phyloP scores from a whole-genome alignment of 441 rosid genomes.

The Populus hybrid region DNA sequence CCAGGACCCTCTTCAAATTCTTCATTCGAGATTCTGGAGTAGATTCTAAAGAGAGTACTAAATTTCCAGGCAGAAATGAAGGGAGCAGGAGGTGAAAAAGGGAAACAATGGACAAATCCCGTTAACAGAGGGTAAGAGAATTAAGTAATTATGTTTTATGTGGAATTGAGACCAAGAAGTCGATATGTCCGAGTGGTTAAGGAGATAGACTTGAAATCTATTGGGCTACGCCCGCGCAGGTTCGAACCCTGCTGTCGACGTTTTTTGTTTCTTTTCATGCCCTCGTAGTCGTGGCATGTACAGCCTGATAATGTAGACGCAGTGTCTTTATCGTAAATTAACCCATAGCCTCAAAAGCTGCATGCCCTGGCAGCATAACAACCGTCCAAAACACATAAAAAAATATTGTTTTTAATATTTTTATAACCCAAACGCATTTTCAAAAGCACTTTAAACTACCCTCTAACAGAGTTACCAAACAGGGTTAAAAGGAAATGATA shows the following conservation, averaged over 20 bases:
- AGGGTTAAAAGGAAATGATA: too few species aligned
- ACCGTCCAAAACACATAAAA: background rate
- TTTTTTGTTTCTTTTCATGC: too few species aligned
- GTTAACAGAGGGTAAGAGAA: fast-evolving
- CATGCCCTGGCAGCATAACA: background rate
- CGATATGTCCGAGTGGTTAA: constrained; percentile 99
- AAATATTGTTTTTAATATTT: too few species aligned
- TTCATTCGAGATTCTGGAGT: background rate
- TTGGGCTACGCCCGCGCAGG: constrained; percentile 95
- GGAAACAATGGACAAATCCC: background rate
- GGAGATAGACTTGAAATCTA: constrained; percentile 98
- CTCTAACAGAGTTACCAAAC: too few species aligned
- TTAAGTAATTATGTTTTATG: too few species aligned
- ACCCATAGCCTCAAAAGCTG: background rate
- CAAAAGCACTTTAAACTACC: too few species aligned
- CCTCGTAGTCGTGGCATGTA: too few species aligned
- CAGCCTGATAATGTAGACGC: too few species aligned
- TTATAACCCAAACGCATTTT: too few species aligned
- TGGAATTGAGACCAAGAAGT: constrained; percentile 10
- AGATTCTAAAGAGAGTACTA: background rate
- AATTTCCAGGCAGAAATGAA: background rate
- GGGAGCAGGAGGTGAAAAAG: background rate
- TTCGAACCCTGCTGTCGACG: constrained; percentile 89
- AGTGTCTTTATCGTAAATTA: too few species aligned
- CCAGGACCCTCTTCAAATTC: background rate